Conservation (phyloP, 2,329 filamentous ascomycete genomes). For the Didymella segeticola region DNA sequence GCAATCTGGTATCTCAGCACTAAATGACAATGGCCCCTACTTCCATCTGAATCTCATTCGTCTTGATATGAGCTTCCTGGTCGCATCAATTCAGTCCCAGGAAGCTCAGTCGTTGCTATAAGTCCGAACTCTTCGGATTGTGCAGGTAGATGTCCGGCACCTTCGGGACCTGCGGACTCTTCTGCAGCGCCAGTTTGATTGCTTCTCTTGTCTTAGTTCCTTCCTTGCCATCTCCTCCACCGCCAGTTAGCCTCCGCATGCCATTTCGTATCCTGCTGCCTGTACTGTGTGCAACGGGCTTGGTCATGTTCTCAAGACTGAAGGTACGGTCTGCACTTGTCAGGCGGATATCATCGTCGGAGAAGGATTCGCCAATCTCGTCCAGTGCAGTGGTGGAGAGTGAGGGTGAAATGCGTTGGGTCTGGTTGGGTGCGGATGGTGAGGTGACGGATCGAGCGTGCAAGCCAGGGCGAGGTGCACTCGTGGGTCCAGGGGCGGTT, state of each 20-base stretch:
- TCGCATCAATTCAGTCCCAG: conserved; percentile 12
- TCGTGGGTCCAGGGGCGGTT: conserved; percentile 23
- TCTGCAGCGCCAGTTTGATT: conserved; percentile 45
- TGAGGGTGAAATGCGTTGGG: conserved; percentile 54
- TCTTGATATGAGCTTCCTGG: conserved; percentile 6
- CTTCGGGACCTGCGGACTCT: conserved; percentile 57
- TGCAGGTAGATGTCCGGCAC: conserved; percentile 55
- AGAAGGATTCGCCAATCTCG: conserved; percentile 76
- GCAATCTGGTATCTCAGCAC: conserved; percentile 5
- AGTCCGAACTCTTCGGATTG: conserved; percentile 46
- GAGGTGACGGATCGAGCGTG: conserved; percentile 87
- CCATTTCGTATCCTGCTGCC: conserved; percentile 57
- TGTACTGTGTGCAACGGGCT: conserved; percentile 63
- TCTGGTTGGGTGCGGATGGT: conserved; percentile 63
- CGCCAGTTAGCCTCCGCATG: conserved; percentile 68
- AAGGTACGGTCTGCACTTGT: conserved; percentile 36
- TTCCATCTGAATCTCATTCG: neutral
- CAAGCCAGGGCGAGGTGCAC: conserved; percentile 64
- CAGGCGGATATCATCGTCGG: conserved; percentile 69
- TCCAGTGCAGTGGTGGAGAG: conserved; percentile 75
- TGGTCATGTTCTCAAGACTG: conserved; percentile 61
- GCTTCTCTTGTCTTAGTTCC: conserved; percentile 47
- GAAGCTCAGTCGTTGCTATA: conserved; percentile 22
- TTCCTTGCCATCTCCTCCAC: conserved; percentile 52
- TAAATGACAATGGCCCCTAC: no score